Evolutionary conservation across 306 rosid species (phyloP), one percentile per base, ranked within the genome.

Genomic region (Lupinus albus): DNA sequence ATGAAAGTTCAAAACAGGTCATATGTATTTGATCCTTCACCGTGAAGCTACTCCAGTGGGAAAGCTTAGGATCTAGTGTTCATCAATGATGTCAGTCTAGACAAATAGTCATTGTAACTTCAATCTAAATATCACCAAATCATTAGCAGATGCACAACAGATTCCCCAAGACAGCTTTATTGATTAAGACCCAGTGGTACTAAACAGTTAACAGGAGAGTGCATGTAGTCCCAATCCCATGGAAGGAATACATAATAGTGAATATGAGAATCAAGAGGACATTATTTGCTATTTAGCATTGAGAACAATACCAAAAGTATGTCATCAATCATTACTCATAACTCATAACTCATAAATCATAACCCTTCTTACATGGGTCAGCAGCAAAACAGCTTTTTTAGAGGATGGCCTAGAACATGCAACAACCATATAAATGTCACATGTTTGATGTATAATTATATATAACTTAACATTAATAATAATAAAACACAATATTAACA

Each of bases 301-400:
- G 73, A 20, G 44, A 56, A 54, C 58, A 36, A 33, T 9, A 0
- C 64, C 71, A 64, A 32, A 7, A 70, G 30, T 10, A 56, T 70
- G 55, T 25, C 21, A 8, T n/a, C 25, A 54, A 32, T 42, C 15
- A 74, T 30, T 76, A 70, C 50, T 15, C 30, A 25, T 25, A 25
- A 25, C 4, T 25, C 64, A 47, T 16, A 78, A 69, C 14, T 62
- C 65, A 55, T 13, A 63, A 77, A 72, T 16, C 53, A 64, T 64
- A 54, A 64, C 36, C 71, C 57, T 41, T 54, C 86, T 82, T 77
- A 91, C 97, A 88, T 82, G 87, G 85, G 36, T 86, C 87, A 60
- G 70, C 69, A 81, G 72, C 79, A 87, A 13, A 75, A 86, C 87
- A 64, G 87, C 89, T 73, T 86, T 83, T 71, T 83, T 71, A 87